Evolutionary conservation across 805 yeast species (phyloP).

Genomic region (Ogataea methylovora): DNA sequence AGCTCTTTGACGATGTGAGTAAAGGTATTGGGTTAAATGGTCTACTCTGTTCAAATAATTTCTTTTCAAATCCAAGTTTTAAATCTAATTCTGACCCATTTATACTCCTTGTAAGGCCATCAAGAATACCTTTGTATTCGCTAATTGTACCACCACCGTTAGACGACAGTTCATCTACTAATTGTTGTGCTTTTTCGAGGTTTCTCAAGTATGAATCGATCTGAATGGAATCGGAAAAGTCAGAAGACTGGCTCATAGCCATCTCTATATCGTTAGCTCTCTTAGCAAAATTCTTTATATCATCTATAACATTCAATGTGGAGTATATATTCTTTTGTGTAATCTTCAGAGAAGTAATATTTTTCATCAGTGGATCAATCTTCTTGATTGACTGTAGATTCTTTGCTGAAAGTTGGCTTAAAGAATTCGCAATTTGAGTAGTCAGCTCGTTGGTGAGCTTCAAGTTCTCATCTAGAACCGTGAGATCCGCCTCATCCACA

Average conservation of each 20-base stretch:
- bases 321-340: constrained; percentile 52
- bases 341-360: constrained; percentile 47
- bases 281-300: constrained; percentile 42
- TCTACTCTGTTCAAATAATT: constrained; percentile 30
- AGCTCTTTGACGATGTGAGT: constrained; percentile 25
- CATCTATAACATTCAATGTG: constrained; percentile 38
- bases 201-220: constrained; percentile 20
- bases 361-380: constrained; percentile 64
- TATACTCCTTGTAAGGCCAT: constrained; percentile 49
- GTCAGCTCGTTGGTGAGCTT: constrained; percentile 51
- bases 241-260: constrained; percentile 28
- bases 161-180: constrained; percentile 36
- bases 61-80: constrained; percentile 38
- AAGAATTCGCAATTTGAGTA: constrained; percentile 43
- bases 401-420: constrained; percentile 43
- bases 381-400: constrained; percentile 51
- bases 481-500: constrained; percentile 75
- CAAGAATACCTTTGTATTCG: constrained; percentile 61
- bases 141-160: constrained; percentile 22
- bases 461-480: constrained; percentile 72
- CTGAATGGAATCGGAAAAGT: too few relatives aligned
- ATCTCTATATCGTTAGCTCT: constrained; percentile 33
- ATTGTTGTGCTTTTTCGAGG: constrained; percentile 32
- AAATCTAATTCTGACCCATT: constrained; percentile 50
- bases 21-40: constrained; percentile 37